Evolutionary conservation across 2,329 filamentous ascomycete genomes (phyloP), one percentile per base, ranked within the genome.

Genomic region (Coniochaeta sp.): DNA sequence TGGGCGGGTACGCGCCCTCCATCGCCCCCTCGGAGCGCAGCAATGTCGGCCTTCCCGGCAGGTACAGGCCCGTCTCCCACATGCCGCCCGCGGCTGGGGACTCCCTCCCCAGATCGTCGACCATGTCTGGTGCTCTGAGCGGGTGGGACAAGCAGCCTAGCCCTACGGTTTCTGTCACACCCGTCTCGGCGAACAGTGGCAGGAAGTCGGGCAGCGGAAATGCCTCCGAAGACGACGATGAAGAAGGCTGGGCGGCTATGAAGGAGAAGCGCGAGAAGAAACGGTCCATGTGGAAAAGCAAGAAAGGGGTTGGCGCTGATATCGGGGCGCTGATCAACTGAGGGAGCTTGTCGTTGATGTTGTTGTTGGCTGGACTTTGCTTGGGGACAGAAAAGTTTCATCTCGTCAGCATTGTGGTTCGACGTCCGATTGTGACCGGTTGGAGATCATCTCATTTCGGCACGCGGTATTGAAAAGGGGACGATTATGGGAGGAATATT

Each of bases 11-110:
- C 68, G 81, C 91, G 1, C 84, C 91, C 1, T 97, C 92, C 1
- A 95, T 99, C 58, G 92, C 94, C 2, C 94, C 94, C 1, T 96
- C 90, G 5, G 94, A 97, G 71, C 86, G 94, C 55, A 97, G 91
- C 75, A 97, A 95, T 66, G 75, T 96, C 55, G 94, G 94, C 14
- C 78, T 95, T 50, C 91, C 94, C 8, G 86, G 89, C 28, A 84
- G 94, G 42, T 99, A 99, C 70, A 82, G 94, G 45, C 91, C 94
- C 1, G 92, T 97, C 1, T 91, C 89, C 0, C 85, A 86, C 38
- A 73, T 78, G 51, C 45, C 45, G 12, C 13, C 27, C 3, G 54
- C 64, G 13, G 48, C 60, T 22, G 48, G 56, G 52, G 61, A 69
- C 42, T 57, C 63, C 32, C 27, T 60, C 16, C 64, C 66, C 4